Base-by-base conservation (phyloP, 164 flowering plant species). In the Amborella trichopoda region DNA sequence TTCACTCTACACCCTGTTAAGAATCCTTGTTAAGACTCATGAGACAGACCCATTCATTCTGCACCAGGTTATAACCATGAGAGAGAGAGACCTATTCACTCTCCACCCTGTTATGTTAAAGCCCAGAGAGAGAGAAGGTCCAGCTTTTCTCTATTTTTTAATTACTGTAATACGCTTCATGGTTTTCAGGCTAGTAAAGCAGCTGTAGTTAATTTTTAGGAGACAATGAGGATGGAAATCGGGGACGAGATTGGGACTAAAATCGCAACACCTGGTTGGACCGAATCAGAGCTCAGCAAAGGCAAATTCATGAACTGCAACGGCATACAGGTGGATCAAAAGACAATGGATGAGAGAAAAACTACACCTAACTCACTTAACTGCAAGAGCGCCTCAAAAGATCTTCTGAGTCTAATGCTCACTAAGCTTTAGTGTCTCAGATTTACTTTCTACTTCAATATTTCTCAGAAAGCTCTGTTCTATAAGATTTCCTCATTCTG, bases 111-210 rank as follows among this genome's bases (percentile, higher is more conserved):
- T n/a, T n/a, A n/a, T n/a, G n/a, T n/a, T n/a, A n/a, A n/a, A n/a
- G n/a, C n/a, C n/a, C n/a, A n/a, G n/a, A n/a, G n/a, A n/a, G n/a
- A n/a, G n/a, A n/a, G n/a, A n/a, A n/a, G n/a, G n/a, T n/a, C n/a
- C n/a, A n/a, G 34, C 34, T 14, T 14, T 30, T 30, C 11, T 30
- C 9, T 30, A 9, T 8, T 8, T 14, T 8, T 30, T 8, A 30
- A 30, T 9, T 30, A n/a, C 19, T 37, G 19, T 21, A n/a, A n/a
- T 3, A 0, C 14, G 34, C 14, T 6, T 37, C 41, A 10, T 32
- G 36, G 21, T 34, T 19, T 30, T 0, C 28, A 46, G 58, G 58
- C 58, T 6, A 54, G 58, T 28, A 54, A 54, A 27, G 51, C 51
- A 25, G 58, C 46, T 11, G 14, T 37, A 19, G 27, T 54, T 37